These are phyloP conservation scores for Plantago coronopus DNA, from an alignment of 305 asterid genomes.

Conservation along the genomic window DNA sequence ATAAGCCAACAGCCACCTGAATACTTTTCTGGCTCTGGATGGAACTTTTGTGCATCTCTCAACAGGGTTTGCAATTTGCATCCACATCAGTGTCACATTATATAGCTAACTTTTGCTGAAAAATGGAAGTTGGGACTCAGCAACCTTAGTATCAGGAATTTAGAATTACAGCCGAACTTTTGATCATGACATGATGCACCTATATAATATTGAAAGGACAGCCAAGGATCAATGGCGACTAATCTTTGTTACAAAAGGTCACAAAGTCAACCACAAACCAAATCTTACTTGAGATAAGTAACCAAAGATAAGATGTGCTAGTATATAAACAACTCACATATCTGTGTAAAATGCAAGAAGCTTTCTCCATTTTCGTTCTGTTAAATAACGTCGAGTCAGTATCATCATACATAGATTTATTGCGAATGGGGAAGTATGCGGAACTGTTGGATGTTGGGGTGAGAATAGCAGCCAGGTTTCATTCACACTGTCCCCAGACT, in stretches of 20 bases:
- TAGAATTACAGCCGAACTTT: too few species aligned
- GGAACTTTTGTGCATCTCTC: not conserved
- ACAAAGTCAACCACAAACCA: not conserved
- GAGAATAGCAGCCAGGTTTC: slow-evolving; percentile 68
- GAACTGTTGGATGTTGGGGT: slow-evolving; percentile 61
- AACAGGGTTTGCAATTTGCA: not conserved
- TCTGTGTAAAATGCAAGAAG: not conserved
- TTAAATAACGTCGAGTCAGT: not conserved
- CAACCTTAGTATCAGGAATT: too few species aligned
- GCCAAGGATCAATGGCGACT: slow-evolving; percentile 1
- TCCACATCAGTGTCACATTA: not conserved
- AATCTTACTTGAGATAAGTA: not conserved
- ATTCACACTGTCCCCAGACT: slow-evolving; percentile 90
- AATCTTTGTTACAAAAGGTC: slow-evolving; percentile 3
- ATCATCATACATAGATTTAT: not conserved
- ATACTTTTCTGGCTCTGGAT: not conserved
- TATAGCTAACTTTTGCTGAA: not conserved
- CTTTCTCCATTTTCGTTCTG: not conserved
- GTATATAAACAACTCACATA: not conserved
- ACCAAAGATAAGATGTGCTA: not conserved
- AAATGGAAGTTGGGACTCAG: too few species aligned
- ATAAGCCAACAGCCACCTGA: not conserved
- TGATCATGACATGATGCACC: not conserved
- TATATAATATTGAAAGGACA: not conserved
- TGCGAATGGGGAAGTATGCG: slow-evolving; percentile 41